phyloP scores from a whole-genome alignment of 176 grass and related monocot species.

The Raddia distichophylla region DNA sequence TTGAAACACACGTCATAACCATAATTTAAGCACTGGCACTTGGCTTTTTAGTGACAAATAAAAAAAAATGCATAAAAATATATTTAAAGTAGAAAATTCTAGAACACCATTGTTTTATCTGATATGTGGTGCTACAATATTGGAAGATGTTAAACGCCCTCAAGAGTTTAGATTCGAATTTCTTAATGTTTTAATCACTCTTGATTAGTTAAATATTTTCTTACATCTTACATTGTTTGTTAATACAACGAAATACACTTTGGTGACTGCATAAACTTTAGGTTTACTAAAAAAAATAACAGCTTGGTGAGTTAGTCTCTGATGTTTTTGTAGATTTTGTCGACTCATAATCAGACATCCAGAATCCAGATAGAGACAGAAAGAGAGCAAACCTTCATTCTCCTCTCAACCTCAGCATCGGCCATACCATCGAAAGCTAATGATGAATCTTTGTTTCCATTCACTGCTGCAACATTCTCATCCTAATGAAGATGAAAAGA shows the following conservation, averaged over 20 bases:
- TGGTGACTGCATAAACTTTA: neutral
- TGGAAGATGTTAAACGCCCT: neutral
- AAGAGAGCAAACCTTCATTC: conserved; percentile 76
- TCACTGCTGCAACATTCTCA: conserved; percentile 54
- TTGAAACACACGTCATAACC: neutral
- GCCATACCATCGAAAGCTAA: conserved; percentile 76
- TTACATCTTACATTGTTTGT: neutral
- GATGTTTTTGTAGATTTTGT: neutral
- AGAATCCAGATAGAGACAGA: conserved; percentile 6
- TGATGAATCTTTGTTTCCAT: conserved; percentile 59
- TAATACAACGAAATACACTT: neutral
- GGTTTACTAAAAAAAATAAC: neutral
- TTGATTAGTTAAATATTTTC: neutral
- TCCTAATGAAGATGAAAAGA: conserved; percentile 57
- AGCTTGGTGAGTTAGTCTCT: neutral
- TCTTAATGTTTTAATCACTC: conserved; percentile 10
- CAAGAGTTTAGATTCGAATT: neutral
- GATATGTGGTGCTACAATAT: neutral
- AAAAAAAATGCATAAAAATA: neutral
- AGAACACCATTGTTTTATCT: neutral
- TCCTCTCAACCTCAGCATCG: conserved; percentile 80
- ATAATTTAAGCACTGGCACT: neutral
- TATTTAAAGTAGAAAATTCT: conserved; percentile 1
- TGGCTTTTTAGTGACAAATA: neutral
- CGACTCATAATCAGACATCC: neutral